Evolutionary conservation across 2,329 filamentous ascomycete species (phyloP).

Genomic region (Triangularia setosa): DNA sequence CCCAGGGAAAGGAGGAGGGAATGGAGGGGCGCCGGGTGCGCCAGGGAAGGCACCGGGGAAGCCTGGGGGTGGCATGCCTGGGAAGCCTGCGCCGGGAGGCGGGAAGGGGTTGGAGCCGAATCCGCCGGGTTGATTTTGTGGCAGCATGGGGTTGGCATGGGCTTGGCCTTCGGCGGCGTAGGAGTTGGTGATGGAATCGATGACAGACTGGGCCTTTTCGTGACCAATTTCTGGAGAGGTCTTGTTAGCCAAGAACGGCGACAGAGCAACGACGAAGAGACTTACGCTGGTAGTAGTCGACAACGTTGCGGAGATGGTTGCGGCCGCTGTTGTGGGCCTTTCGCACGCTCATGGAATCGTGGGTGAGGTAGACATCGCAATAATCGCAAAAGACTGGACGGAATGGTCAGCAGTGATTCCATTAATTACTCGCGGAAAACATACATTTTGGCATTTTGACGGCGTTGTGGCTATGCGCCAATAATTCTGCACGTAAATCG

Average conservation of each 20-base stretch:
- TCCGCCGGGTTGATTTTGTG: constrained; percentile 60
- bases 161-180: constrained; percentile 93
- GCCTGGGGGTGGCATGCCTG: constrained; percentile 26
- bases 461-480: constrained; percentile 19
- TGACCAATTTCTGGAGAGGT: constrained; percentile 85
- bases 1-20: constrained; percentile 15
- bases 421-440: constrained; percentile 27
- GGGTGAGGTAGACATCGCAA: constrained; percentile 99
- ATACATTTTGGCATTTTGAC: constrained; percentile 80
- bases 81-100: constrained; percentile 41
- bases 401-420: neutral
- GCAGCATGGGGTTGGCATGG: constrained; percentile 78
- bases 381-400: constrained; percentile 83
- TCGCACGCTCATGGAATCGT: constrained; percentile 99
- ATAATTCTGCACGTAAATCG: neutral
- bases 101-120: constrained; percentile 50
- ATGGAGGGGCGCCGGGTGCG: neutral
- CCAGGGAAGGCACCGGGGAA: constrained; percentile 15
- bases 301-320: constrained; percentile 95
- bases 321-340: constrained; percentile 97
- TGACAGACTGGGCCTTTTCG: constrained; percentile 97
- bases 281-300: constrained; percentile 95
- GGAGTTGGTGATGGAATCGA: constrained; percentile 94
- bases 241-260: constrained; percentile 10
- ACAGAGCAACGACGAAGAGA: constrained; percentile 6